Percentiles rank a stretch among this genome's conserved stretches.
phyloP scores from a whole-genome alignment of 1,139 yeast species.

The Scheffersomyces insectosa region DNA sequence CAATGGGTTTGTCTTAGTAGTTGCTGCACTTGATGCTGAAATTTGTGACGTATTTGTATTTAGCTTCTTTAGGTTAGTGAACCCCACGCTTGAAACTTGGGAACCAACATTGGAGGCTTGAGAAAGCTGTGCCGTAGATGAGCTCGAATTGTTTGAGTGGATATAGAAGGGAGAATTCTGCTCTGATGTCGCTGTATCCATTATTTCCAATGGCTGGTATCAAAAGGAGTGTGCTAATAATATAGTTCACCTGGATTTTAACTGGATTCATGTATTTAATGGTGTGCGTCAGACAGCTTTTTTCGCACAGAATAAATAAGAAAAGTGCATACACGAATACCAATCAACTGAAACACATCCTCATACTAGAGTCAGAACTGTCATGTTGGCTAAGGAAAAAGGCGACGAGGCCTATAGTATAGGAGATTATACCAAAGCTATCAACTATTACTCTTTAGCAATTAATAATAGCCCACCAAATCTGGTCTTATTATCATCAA shows the following conservation, averaged over 20 bases:
- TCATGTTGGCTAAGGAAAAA: too few relatives aligned
- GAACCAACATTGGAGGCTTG: slow-evolving; percentile 15
- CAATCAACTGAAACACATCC: slow-evolving; percentile 4
- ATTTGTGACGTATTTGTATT: slow-evolving; percentile 33
- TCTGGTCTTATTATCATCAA: slow-evolving; percentile 13
- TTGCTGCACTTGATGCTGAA: slow-evolving; percentile 25
- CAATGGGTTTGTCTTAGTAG: slow-evolving; percentile 28
- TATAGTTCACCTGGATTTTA: too few relatives aligned
- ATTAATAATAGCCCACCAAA: slow-evolving; percentile 12
- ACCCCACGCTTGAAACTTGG: slow-evolving; percentile 43
- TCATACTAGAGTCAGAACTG: background rate
- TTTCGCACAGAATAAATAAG: background rate
- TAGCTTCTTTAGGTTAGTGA: slow-evolving; percentile 37
- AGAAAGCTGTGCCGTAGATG: slow-evolving; percentile 15
- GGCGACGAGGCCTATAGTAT: slow-evolving; percentile 11
- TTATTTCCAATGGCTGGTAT: slow-evolving; percentile 2
- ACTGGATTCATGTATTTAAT: background rate
- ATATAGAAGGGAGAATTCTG: slow-evolving; percentile 14
- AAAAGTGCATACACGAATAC: background rate
- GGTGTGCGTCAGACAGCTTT: background rate
- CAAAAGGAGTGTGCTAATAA: slow-evolving; percentile 2
- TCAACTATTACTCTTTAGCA: slow-evolving; percentile 19
- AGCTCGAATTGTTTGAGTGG: slow-evolving; percentile 23
- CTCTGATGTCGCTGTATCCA: slow-evolving; percentile 4
- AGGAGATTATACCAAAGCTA: slow-evolving; percentile 18